Evolutionary conservation across 192 early-diverging fungal genomes (phyloP).

Genomic region (Coemansia sp.): DNA sequence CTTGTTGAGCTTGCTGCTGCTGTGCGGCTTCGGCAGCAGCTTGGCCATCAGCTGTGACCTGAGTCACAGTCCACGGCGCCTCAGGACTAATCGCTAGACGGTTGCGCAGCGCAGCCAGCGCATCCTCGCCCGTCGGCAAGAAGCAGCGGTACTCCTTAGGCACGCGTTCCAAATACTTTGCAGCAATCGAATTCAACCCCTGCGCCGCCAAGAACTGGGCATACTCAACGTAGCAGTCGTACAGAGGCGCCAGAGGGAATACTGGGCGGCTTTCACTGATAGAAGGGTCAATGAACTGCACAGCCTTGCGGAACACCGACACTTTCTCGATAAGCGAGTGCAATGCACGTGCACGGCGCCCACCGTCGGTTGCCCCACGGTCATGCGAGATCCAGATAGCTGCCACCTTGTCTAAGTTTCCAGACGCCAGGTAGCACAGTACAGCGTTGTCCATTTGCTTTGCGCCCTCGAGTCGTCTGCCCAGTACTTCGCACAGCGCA

Average conservation of each 20-base stretch:
- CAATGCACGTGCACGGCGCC: conserved; percentile 59
- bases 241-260: conserved; percentile 66
- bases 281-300: conserved; percentile 84
- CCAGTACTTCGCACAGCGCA: conserved; percentile 66
- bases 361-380: conserved; percentile 14
- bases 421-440: conserved; percentile 61
- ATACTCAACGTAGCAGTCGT: conserved; percentile 87
- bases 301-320: conserved; percentile 88
- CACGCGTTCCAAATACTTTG: conserved; percentile 74
- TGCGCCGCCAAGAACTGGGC: conserved; percentile 72
- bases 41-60: conserved; percentile 19
- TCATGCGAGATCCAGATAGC: conserved; percentile 70
- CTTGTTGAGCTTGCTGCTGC: conserved; percentile 17
- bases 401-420: conserved; percentile 68
- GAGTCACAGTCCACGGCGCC: conserved; percentile 43
- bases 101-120: conserved; percentile 71
- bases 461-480: conserved; percentile 58
- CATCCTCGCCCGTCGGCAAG: conserved; percentile 28
- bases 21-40: conserved; percentile 15
- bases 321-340: conserved; percentile 88
- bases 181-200: conserved; percentile 73
- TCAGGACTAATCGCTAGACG: conserved; percentile 53
- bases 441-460: conserved; percentile 24
- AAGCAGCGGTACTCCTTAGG: conserved; percentile 62
- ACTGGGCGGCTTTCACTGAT: conserved; percentile 12